Conservation (phyloP, 2,329 filamentous ascomycete species). For the Biscogniauxia sp. region DNA sequence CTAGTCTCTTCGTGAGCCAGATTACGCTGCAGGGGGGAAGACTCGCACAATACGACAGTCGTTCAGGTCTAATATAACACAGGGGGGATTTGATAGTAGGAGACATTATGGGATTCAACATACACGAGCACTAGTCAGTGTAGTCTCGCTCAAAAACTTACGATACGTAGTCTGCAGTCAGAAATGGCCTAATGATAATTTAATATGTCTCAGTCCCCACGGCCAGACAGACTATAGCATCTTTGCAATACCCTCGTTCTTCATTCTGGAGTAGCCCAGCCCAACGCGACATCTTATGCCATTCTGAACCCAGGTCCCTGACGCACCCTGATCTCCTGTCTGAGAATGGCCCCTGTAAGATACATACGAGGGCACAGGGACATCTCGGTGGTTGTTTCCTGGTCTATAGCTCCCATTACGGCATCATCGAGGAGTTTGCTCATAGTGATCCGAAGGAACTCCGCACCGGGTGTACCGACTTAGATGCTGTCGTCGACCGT, state of each 20-base stretch:
- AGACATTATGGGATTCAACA: no score
- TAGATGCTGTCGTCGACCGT: background rate
- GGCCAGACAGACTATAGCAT: background rate
- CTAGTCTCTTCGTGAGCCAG: background rate
- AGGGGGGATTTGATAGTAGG: background rate
- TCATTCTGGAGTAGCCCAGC: background rate
- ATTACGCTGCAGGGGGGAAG: background rate
- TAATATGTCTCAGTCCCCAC: background rate
- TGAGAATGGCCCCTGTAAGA: background rate
- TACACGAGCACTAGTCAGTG: no score
- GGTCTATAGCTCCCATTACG: background rate
- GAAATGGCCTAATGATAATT: background rate
- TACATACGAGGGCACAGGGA: no score
- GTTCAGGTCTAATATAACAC: background rate
- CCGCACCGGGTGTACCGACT: background rate
- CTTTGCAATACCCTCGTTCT: background rate
- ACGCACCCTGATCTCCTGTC: background rate
- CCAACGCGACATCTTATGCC: background rate
- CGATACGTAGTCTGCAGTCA: no score
- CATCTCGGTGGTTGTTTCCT: no score
- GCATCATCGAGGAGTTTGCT: background rate
- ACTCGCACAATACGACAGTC: background rate
- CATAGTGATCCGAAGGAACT: background rate
- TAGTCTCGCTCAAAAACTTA: no score
- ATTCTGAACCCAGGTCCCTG: background rate